Evolutionary conservation across 441 rosid genomes (phyloP).

Genomic region (Hura crepitans): DNA sequence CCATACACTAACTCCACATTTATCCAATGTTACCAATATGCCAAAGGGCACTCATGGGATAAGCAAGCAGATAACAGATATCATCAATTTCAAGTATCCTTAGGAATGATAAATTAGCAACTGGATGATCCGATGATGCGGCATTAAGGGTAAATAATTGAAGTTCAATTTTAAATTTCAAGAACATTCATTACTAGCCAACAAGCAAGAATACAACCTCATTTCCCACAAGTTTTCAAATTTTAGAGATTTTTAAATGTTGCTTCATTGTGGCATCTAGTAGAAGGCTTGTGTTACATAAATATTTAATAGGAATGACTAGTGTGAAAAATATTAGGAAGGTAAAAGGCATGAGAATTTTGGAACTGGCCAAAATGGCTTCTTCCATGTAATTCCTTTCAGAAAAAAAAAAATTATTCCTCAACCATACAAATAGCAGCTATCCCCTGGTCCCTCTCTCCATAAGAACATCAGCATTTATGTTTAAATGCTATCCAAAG

Average conservation of each 20-base stretch:
- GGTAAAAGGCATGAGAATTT: too few species aligned
- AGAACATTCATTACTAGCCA: background rate
- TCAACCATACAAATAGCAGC: background rate
- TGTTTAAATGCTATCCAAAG: conserved; percentile 4
- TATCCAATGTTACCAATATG: background rate
- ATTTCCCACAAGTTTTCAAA: background rate
- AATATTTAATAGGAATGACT: background rate
- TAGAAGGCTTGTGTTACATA: background rate
- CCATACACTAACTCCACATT: background rate
- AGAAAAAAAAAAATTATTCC: too few species aligned
- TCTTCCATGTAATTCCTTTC: too few species aligned
- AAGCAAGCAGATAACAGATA: background rate
- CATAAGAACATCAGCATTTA: background rate
- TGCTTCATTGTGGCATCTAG: background rate
- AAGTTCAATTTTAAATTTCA: background rate
- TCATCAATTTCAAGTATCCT: conserved; percentile 1
- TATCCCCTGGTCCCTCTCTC: background rate
- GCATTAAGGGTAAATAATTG: background rate
- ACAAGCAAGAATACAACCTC: background rate
- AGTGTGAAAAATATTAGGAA: too few species aligned
- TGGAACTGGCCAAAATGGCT: too few species aligned
- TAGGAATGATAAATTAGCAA: background rate
- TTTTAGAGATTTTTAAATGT: background rate
- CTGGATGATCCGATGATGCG: background rate
- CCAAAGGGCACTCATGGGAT: background rate